These are phyloP conservation scores for Pyrenula aspistea DNA, from an alignment of 495 filamentous ascomycete genomes.

Conservation along the genomic window DNA sequence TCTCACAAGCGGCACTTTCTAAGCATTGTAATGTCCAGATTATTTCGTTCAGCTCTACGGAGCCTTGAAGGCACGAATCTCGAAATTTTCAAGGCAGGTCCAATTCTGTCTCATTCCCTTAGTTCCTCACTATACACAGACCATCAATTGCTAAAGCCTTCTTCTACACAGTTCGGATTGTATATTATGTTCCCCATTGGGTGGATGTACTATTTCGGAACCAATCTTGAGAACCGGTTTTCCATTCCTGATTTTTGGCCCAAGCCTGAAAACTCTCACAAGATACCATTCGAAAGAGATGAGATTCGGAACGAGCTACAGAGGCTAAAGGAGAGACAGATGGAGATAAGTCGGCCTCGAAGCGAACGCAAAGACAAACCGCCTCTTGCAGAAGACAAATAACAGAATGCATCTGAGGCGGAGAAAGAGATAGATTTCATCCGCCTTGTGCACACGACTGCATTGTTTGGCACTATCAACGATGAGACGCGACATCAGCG, in stretches of 20 bases:
- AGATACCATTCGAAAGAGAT: slow-evolving; percentile 76
- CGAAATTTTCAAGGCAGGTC: slow-evolving; percentile 82
- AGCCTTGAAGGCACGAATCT: slow-evolving; percentile 68
- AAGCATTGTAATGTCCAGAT: neutral
- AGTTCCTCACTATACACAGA: slow-evolving; percentile 1
- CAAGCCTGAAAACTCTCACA: slow-evolving; percentile 69
- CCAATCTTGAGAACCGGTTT: slow-evolving; percentile 91
- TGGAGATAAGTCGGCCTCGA: neutral
- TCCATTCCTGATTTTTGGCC: slow-evolving; percentile 89
- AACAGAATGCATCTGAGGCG: slow-evolving; percentile 5
- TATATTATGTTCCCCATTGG: slow-evolving; percentile 98
- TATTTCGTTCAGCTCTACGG: slow-evolving; percentile 18
- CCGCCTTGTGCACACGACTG: no score
- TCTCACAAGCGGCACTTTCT: neutral
- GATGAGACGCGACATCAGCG: no score
- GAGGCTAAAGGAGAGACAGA: neutral
- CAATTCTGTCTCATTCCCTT: neutral
- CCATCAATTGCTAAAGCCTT: neutral
- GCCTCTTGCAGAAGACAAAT: slow-evolving; percentile 1
- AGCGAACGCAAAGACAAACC: slow-evolving; percentile 4
- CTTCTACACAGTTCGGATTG: slow-evolving; percentile 65
- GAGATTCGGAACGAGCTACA: slow-evolving; percentile 70
- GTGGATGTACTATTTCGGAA: slow-evolving; percentile 99
- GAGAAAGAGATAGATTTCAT: no score
- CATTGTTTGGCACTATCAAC: no score